These are phyloP conservation scores for Diaporthe velutina DNA, from an alignment of 2,329 filamentous ascomycete genomes.

Conservation along the genomic window DNA sequence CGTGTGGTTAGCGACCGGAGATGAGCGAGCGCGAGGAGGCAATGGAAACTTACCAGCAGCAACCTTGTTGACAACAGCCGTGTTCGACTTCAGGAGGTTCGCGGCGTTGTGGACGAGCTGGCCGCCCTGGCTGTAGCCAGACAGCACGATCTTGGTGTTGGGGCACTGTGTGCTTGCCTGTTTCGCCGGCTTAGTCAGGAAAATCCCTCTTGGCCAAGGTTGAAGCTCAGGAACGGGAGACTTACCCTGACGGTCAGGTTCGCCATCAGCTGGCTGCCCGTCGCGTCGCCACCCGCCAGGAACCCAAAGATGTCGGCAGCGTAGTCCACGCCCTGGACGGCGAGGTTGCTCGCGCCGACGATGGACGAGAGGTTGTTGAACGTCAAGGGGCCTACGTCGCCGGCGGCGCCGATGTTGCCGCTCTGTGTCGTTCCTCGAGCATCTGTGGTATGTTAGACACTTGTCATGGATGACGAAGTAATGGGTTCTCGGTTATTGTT, in stretches of 20 bases:
- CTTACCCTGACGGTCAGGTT: conserved; percentile 34
- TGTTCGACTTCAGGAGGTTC: conserved; percentile 38
- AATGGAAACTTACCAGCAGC: conserved; percentile 34
- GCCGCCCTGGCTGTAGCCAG: conserved; percentile 52
- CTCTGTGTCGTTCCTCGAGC: conserved; percentile 36
- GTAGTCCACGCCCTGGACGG: conserved; percentile 47
- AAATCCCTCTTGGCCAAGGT: not conserved
- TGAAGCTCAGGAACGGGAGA: not conserved
- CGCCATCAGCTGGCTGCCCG: conserved; percentile 39
- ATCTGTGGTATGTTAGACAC: not conserved
- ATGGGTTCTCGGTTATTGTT: not conserved
- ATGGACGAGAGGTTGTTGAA: conserved; percentile 41
- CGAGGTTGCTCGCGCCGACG: conserved; percentile 39
- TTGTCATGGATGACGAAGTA: too few species aligned
- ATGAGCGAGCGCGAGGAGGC: not conserved
- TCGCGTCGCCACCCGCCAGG: conserved; percentile 43
- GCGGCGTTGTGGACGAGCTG: conserved; percentile 49
- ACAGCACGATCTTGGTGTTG: conserved; percentile 55
- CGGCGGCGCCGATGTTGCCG: conserved; percentile 38
- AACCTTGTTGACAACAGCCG: conserved; percentile 39
- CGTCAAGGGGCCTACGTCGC: conserved; percentile 44
- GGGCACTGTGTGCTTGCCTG: conserved; percentile 49
- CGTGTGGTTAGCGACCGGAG: not conserved
- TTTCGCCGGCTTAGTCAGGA: not conserved
- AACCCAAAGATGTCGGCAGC: conserved; percentile 44